phyloP scores from a whole-genome alignment of 2,329 filamentous ascomycete species.

The Fusarium sp. region DNA sequence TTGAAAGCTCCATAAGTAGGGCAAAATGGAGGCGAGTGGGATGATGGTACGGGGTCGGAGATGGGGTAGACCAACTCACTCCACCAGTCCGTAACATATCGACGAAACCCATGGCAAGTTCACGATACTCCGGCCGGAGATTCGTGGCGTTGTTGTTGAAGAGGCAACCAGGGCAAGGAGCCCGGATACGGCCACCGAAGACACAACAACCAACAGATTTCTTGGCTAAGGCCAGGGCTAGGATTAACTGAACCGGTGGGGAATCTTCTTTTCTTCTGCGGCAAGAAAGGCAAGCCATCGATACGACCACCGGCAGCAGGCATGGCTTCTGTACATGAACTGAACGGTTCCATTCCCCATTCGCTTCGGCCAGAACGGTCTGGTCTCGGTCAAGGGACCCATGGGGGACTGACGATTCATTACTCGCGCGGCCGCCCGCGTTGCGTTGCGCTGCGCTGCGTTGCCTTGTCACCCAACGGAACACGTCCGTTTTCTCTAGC shows the following conservation, averaged over 20 bases:
- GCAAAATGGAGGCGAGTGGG: background rate
- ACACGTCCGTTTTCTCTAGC: conserved; percentile 32
- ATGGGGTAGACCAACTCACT: background rate
- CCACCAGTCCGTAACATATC: background rate
- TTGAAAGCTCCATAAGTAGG: background rate
- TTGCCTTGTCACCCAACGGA: conserved; percentile 5
- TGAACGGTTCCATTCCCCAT: background rate
- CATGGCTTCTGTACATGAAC: conserved; percentile 9
- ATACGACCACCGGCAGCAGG: background rate
- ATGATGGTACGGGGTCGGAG: background rate
- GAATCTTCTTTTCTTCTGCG: background rate
- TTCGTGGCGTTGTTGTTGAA: background rate
- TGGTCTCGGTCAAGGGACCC: background rate
- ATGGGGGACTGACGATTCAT: background rate
- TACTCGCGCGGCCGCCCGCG: background rate
- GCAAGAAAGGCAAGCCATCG: background rate
- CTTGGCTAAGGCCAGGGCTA: background rate
- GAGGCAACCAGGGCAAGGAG: background rate
- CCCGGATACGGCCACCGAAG: background rate
- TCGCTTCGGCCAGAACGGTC: background rate
- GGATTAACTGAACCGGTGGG: background rate
- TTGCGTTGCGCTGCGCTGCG: too few species aligned
- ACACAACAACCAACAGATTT: background rate
- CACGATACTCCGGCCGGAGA: background rate
- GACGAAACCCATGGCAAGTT: background rate